These are phyloP conservation scores for Artemisia tridentata DNA, from an alignment of 129 eudicot species.

Conservation along the genomic window DNA sequence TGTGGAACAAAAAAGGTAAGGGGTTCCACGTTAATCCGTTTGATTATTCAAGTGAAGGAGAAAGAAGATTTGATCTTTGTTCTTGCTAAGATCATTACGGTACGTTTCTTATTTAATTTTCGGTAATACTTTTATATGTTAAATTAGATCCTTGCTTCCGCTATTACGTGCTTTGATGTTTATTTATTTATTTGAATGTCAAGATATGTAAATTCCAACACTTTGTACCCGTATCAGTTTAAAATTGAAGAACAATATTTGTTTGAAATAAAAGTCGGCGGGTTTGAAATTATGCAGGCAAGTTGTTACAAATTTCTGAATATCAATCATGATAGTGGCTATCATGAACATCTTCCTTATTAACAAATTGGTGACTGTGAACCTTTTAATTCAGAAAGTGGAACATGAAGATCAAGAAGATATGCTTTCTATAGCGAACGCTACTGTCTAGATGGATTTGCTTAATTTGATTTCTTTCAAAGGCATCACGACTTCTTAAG, in stretches of 20 bases:
- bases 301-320: background rate
- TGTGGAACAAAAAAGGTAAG: too few relatives aligned
- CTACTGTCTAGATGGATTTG: background rate
- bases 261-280: background rate
- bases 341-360: background rate
- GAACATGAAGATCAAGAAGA: background rate
- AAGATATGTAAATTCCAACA: too few relatives aligned
- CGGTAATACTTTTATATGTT: too few relatives aligned
- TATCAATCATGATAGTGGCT: background rate
- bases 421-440: background rate
- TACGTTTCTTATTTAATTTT: too few relatives aligned
- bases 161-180: too few relatives aligned
- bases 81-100: too few relatives aligned
- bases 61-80: too few relatives aligned
- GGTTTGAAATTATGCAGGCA: background rate
- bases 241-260: background rate
- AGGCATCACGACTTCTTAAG: background rate
- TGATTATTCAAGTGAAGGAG: too few relatives aligned
- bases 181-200: too few relatives aligned
- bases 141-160: too few relatives aligned
- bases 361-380: background rate
- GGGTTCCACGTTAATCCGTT: too few relatives aligned
- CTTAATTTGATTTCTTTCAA: background rate
- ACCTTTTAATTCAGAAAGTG: background rate
- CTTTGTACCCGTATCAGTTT: background rate